phyloP scores from a whole-genome alignment of 2,329 filamentous ascomycete species.

The Chaetomiaceae sp. region DNA sequence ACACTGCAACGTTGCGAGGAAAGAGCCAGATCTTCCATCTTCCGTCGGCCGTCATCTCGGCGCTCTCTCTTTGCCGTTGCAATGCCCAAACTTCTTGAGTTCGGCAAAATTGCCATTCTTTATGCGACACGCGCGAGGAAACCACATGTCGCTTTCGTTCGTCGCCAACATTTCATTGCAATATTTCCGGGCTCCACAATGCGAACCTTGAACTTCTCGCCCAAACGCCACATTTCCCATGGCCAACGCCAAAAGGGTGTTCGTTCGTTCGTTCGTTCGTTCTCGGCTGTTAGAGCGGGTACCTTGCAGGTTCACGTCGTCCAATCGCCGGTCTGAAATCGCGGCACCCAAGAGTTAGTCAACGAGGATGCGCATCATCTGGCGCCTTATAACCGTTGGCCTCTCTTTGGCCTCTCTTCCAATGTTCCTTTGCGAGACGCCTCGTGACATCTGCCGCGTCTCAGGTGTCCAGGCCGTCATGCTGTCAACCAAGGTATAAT shows the following conservation, averaged over 20 bases:
- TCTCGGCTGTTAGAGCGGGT: slow-evolving; percentile 14
- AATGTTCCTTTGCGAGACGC: not conserved
- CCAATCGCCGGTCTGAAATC: not conserved
- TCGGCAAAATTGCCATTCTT: slow-evolving; percentile 16
- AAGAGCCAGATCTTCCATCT: too few species aligned
- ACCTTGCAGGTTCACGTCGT: slow-evolving; percentile 16
- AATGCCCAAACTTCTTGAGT: slow-evolving; percentile 8
- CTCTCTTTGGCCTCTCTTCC: too few species aligned
- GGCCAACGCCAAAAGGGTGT: not conserved
- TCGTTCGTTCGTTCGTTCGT: too few species aligned
- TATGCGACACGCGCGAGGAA: slow-evolving; percentile 14
- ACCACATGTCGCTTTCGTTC: slow-evolving; percentile 4
- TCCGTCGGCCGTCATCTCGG: slow-evolving; percentile 20
- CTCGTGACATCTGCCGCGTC: slow-evolving; percentile 2
- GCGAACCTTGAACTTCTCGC: too few species aligned
- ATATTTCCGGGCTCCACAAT: slow-evolving; percentile 13
- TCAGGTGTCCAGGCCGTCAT: slow-evolving; percentile 1
- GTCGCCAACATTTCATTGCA: slow-evolving; percentile 11
- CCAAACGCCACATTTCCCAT: slow-evolving; percentile 7
- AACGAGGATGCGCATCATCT: too few species aligned
- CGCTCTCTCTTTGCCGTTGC: slow-evolving; percentile 13
- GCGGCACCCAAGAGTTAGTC: too few species aligned
- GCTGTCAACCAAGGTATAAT: slow-evolving; percentile 2
- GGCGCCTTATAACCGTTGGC: too few species aligned
- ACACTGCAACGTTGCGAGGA: too few species aligned